A percentile compares a stretch with the other conserved stretches of the same genome.
phyloP scores from a whole-genome alignment of 202 grass and related monocot genomes.

The Schoenoplectus tabernaemontani region DNA sequence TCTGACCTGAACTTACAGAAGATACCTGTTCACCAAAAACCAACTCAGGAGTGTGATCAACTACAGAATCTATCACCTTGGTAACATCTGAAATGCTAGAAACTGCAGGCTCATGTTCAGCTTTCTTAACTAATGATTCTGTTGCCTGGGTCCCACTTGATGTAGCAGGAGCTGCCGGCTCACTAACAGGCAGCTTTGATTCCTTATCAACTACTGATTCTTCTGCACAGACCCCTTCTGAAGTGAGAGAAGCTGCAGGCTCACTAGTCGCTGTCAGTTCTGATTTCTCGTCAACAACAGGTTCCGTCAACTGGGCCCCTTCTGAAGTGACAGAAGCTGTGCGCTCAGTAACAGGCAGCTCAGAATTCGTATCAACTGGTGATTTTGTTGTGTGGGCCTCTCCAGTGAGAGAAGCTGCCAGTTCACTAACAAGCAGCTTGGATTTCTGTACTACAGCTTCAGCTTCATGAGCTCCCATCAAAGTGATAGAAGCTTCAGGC shows the following conservation, averaged over 20 bases:
- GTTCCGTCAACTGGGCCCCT: background rate
- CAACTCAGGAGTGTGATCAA: background rate
- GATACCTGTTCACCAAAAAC: background rate
- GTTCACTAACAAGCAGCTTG: background rate
- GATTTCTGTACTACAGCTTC: conserved; percentile 10
- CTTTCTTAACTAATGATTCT: background rate
- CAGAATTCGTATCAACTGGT: background rate
- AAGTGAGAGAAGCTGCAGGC: background rate
- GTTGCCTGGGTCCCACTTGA: background rate
- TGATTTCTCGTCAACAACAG: background rate
- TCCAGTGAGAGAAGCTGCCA: background rate
- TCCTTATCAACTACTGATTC: conserved; percentile 3
- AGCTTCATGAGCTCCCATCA: background rate
- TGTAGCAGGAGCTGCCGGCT: background rate
- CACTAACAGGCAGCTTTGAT: background rate
- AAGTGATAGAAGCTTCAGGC: background rate
- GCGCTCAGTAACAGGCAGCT: background rate
- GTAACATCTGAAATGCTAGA: background rate
- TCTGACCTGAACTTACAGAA: background rate
- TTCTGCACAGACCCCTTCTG: background rate
- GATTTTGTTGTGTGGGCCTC: background rate
- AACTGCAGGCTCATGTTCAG: background rate
- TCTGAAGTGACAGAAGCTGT: background rate
- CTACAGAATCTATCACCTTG: background rate
- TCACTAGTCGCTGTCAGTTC: background rate